Evolutionary conservation across 2,329 filamentous ascomycete genomes (phyloP), one percentile per base, ranked within the genome.

Genomic region (Ophiosphaerella korrae): DNA sequence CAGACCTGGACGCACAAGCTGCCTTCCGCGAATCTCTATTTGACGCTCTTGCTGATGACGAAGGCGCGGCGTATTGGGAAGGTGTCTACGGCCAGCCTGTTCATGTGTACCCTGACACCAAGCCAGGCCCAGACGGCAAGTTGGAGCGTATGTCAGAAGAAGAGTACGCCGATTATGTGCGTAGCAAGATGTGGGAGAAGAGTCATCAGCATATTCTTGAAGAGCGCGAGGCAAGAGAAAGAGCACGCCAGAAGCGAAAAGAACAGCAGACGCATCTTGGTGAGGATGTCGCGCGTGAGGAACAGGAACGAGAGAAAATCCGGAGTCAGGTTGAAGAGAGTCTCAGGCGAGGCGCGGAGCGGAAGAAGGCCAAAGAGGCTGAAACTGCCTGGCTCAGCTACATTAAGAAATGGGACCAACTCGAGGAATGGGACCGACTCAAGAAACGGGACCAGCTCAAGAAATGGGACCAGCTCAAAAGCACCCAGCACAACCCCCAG

Each of bases 51-150:
- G 93, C 92, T 33, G 94, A 99, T 74, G 93, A 97, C 69, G 94
- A 99, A 75, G 94, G 93, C 40, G 94, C 94, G 2, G 84, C 86
- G 7, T 99, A 94, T 77, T 99, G 94, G 94, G 88, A 97, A 72
- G 85, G 85, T 13, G 90, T 99, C n/a, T 99, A 97, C 74, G 92
- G 92, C 1, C 93, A 97, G 71, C 93, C 94, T 0, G 88, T 97
- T 42, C 92, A 97, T 74, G 84, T 85, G 6, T 97, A 95, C 70
- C 71, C 84, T 0, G 79, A 82, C 23, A 79, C 80, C 0, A 78
- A 68, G 82, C 82, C 55, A 73, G 86, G 66, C 45, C 76, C 58
- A 43, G 75, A 62, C 34, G 84, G 83, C 13, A 78, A 81, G 51
- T 78, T 96, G 11, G 91, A 96, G 73, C 82, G 81, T 57, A 97